Base-by-base conservation (phyloP, 75 land plant species). In the Sequoia sempervirens region DNA sequence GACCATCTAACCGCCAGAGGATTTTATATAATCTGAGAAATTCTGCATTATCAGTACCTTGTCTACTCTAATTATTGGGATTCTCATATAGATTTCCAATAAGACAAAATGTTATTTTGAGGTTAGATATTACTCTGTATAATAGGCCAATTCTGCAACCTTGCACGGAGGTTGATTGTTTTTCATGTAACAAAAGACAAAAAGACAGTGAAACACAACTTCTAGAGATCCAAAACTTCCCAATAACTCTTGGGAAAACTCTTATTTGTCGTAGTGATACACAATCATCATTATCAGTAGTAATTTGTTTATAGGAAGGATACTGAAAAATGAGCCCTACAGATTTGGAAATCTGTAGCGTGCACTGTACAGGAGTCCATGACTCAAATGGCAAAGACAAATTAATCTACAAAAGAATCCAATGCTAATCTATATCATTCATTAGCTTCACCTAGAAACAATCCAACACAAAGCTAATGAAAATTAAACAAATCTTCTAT, bases 171-270 rank as follows among this genome's bases (percentile, higher is more conserved):
- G 46, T 43, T 2, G 14, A 50, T 68, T 28, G 72, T 68, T 70
- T 70, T 70, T 70, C 36, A 70, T 70, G 36, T 15, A 45, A 43
- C 30, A 78, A 43, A n/a, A 78, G 47, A 76, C n/a, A 41, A 9
- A 43, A 78, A n/a, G 28, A 43, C 52, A 1, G 20, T n/a, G 20
- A 43, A 78, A 78, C 2, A 23, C 38, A 78, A 78, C 80, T 26
- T 78, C 11, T 45, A 40, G 80, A n/a, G 73, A 70, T 28, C 80
- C 80, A 43, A 78, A 78, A 78, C 80, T 78, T 78, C 80, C 52
- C 50, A 45, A 45, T 3, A 78, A 2, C 30, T 45, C 46, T 78
- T n/a, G 50, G 80, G 52, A 45, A 40, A 78, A 78, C 30, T 78
- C 50, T 78, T 78, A 78, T 45, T 78, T 43, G n/a, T 12, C 41